Evolutionary conservation across 192 early-diverging fungal genomes (phyloP), one percentile per base, ranked within the genome.

Genomic region (Globomyces pollinis-pini): DNA sequence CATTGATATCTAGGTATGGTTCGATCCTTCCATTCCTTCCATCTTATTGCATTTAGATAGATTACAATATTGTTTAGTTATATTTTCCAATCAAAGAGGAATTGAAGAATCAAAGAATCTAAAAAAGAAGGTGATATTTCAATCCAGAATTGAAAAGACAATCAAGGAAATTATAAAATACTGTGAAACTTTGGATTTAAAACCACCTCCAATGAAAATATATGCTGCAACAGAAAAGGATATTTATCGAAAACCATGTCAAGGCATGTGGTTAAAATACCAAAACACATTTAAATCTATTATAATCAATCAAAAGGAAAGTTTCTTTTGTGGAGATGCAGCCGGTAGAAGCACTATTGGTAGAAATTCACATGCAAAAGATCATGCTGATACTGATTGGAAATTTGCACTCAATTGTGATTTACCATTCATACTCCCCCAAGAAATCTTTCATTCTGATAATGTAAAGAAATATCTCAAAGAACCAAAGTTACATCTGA

Each of bases 321-420:
- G 85, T 59, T 93, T 91, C 42, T 98, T 82, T 73, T 87, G 91
- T 2, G 95, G 95, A 21, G 95, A 98, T 70, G 95, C 93, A 2
- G 91, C 91, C n/a, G 93, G 95, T 1, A 64, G 95, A 32, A n/a
- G n/a, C n/a, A n/a, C n/a, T n/a, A n/a, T n/a, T n/a, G n/a, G n/a
- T n/a, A n/a, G n/a, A n/a, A n/a, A n/a, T n/a, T 18, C 41, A 9
- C 41, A 43, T 43, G 50, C 38, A 3, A 53, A 56, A 8, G 95
- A 98, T 55, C 85, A 85, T 68, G 76, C 86, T n/a, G 89, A 89
- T 65, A 81, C 78, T 1, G 95, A 98, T 66, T 61, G 81, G 67
- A 93, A 90, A 49, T 90, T 91, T 73, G 91, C 92, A 1, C 66
- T 72, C 43, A 94, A 91, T 53, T 68, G 77, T 2, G 76, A 76